Conservation (phyloP, 495 filamentous ascomycete species). For the Hypoxylon lienhwacheense region DNA sequence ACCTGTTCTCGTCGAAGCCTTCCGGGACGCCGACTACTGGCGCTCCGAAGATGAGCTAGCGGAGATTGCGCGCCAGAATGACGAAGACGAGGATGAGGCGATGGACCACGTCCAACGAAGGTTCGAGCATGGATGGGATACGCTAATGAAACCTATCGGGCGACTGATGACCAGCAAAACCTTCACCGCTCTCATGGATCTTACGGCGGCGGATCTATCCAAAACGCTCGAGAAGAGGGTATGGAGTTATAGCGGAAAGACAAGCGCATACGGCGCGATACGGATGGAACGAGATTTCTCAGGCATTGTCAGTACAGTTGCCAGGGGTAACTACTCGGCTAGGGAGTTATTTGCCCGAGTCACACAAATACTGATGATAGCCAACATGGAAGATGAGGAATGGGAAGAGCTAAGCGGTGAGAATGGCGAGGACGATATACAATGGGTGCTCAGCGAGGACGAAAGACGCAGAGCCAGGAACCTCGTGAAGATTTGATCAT, state of each 20-base stretch:
- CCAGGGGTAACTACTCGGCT: conserved; percentile 75
- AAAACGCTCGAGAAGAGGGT: conserved; percentile 85
- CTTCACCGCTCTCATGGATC: conserved; percentile 69
- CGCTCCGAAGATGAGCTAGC: conserved; percentile 54
- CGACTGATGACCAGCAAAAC: conserved; percentile 77
- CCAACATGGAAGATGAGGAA: conserved; percentile 98
- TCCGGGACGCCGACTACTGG: conserved; percentile 86
- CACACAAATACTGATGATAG: conserved; percentile 81
- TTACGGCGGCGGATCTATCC: conserved; percentile 71
- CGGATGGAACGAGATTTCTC: conserved; percentile 86
- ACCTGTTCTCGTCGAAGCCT: conserved; percentile 82
- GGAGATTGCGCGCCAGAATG: conserved; percentile 51
- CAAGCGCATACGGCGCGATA: conserved; percentile 82
- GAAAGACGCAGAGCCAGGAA: conserved; percentile 57
- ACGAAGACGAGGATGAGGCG: conserved; percentile 55
- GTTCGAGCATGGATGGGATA: conserved; percentile 83
- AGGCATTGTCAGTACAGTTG: conserved; percentile 74
- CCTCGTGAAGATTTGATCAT: conserved; percentile 44
- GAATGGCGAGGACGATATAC: conserved; percentile 49
- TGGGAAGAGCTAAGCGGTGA: conserved; percentile 69
- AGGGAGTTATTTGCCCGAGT: conserved; percentile 79
- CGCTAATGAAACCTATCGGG: conserved; percentile 76
- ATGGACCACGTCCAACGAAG: conserved; percentile 66
- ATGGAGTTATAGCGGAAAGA: conserved; percentile 77
- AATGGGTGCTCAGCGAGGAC: conserved; percentile 58